These are phyloP conservation scores for Tetrapyrgos nigripes DNA, from an alignment of 1,284 basidiomycete species.

Conservation along the genomic window DNA sequence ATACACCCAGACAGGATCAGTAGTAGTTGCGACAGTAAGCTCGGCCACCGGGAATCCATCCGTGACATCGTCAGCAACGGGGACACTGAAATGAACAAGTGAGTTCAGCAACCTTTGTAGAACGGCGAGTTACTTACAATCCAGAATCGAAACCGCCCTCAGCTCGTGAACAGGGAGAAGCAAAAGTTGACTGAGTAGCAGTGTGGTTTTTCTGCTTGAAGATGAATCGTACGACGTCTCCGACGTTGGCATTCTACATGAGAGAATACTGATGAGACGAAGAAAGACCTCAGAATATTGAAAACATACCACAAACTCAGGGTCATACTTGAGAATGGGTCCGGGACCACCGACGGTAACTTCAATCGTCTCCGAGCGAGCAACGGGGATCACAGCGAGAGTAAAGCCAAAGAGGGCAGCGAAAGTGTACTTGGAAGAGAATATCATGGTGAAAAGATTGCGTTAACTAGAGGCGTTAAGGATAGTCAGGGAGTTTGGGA, in stretches of 20 bases:
- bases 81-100: conserved; percentile 43
- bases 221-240: conserved; percentile 57
- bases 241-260: conserved; percentile 51
- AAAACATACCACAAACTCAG: conserved; percentile 52
- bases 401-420: conserved; percentile 15
- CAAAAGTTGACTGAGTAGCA: conserved; percentile 63
- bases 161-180: conserved; percentile 51
- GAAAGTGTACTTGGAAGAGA: conserved; percentile 12
- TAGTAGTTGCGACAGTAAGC: conserved; percentile 47
- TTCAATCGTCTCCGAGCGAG: conserved; percentile 44
- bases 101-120: background rate
- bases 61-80: conserved; percentile 53
- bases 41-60: conserved; percentile 52
- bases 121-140: conserved; percentile 48
- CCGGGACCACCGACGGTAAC: conserved; percentile 62
- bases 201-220: conserved; percentile 72
- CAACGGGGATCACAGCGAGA: conserved; percentile 29
- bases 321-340: conserved; percentile 47
- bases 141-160: conserved; percentile 60
- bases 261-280: background rate
- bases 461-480: conserved; percentile 7
- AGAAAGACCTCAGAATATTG: background rate
- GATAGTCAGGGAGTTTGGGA: background rate
- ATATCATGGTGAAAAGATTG: conserved; percentile 9
- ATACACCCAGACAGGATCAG: conserved; percentile 66